Conservation (phyloP, 2,329 filamentous ascomycete species). For the Ceratocystis eucalypticola region DNA sequence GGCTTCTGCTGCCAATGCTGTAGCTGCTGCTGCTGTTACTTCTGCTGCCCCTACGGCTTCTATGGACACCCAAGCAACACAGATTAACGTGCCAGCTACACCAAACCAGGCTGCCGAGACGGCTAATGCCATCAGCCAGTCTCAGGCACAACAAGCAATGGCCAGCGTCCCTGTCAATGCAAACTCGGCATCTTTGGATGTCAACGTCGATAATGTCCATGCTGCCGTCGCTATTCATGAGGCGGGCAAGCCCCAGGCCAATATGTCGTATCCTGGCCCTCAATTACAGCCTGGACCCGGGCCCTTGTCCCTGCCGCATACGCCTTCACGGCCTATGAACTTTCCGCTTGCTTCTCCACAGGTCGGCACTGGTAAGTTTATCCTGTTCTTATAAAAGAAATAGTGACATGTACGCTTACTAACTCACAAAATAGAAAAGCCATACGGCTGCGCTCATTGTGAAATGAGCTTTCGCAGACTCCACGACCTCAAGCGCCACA, state of each 20-base stretch:
- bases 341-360: constrained; percentile 37
- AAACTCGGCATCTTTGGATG: constrained; percentile 42
- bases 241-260: constrained; percentile 33
- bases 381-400: neutral
- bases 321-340: constrained; percentile 40
- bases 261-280: constrained; percentile 42
- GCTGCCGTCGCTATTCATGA: constrained; percentile 16
- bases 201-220: constrained; percentile 33
- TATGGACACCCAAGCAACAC: neutral
- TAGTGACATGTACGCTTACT: neutral
- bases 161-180: constrained; percentile 33
- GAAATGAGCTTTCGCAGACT: constrained; percentile 81
- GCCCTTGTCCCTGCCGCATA: constrained; percentile 31
- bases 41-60: constrained; percentile 28
- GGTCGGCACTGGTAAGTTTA: constrained; percentile 18
- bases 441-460: constrained; percentile 87
- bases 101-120: constrained; percentile 23
- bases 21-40: constrained; percentile 35
- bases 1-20: constrained; percentile 27
- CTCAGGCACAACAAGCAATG: constrained; percentile 37
- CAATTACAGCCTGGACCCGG: constrained; percentile 27
- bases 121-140: constrained; percentile 32
- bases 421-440: constrained; percentile 52
- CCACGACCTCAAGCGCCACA: constrained; percentile 90
- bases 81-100: constrained; percentile 26